phyloP scores from a whole-genome alignment of 768 basidiomycete species.

The Russula brevipes region DNA sequence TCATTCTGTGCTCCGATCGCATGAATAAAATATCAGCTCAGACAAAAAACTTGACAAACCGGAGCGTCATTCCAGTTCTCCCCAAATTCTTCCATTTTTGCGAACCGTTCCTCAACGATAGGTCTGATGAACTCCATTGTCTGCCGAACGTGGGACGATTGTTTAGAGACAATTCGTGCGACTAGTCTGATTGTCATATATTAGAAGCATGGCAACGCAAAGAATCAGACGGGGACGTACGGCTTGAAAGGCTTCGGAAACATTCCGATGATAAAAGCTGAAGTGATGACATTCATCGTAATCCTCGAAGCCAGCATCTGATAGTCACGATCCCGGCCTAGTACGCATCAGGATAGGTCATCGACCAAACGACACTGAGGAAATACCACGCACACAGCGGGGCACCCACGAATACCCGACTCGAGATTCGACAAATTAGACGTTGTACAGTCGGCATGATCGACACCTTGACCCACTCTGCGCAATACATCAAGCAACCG shows the following conservation, averaged over 20 bases:
- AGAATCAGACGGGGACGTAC: slow-evolving; percentile 29
- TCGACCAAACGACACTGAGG: background rate
- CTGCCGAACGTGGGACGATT: background rate
- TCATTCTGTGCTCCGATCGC: slow-evolving; percentile 32
- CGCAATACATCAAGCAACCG: background rate
- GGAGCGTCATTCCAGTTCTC: background rate
- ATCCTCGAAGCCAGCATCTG: slow-evolving; percentile 36
- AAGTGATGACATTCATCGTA: slow-evolving; percentile 35
- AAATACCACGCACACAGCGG: slow-evolving; percentile 34
- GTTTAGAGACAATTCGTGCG: background rate
- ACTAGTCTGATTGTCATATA: background rate
- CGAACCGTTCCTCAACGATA: slow-evolving; percentile 6
- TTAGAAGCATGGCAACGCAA: background rate
- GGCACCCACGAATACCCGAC: slow-evolving; percentile 38
- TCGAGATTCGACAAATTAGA: background rate
- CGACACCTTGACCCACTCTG: slow-evolving; percentile 37
- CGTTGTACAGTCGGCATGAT: slow-evolving; percentile 21
- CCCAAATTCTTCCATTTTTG: background rate
- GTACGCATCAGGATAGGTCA: background rate
- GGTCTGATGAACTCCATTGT: background rate
- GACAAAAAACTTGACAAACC: background rate
- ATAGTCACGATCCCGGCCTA: slow-evolving; percentile 43
- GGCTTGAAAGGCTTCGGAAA: slow-evolving; percentile 42
- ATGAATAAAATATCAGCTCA: background rate
- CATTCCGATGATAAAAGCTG: slow-evolving; percentile 32